Evolutionary conservation across 1,284 basidiomycete species (phyloP).

Genomic region (Phlebopus sp.): DNA sequence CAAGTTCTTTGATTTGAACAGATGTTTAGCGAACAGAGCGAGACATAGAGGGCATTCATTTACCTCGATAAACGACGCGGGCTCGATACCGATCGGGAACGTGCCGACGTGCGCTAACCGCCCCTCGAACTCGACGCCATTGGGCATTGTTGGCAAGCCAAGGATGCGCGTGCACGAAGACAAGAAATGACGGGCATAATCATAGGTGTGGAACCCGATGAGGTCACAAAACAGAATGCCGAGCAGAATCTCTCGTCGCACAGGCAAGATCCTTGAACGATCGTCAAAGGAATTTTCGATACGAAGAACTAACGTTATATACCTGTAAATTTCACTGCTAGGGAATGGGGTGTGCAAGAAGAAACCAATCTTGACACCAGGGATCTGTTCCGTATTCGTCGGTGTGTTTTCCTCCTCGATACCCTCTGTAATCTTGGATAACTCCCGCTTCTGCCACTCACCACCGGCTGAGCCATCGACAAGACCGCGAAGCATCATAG

Average conservation of each 20-base stretch:
- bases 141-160: conserved; percentile 95
- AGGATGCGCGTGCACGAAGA: conserved; percentile 97
- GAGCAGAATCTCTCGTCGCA: conserved; percentile 93
- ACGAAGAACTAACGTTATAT: conserved; percentile 34
- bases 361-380: conserved; percentile 90
- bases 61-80: conserved; percentile 84
- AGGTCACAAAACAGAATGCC: conserved; percentile 96
- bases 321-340: conserved; percentile 97
- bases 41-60: conserved; percentile 15
- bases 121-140: conserved; percentile 95
- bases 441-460: conserved; percentile 63
- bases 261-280: conserved; percentile 80
- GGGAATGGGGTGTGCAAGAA: conserved; percentile 99
- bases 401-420: conserved; percentile 57
- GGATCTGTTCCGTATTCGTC: conserved; percentile 39
- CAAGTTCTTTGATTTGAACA: conserved; percentile 54
- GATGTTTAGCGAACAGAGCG: neutral
- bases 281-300: conserved; percentile 8
- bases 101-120: conserved; percentile 96
- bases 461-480: conserved; percentile 72
- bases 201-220: conserved; percentile 99
- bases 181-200: conserved; percentile 98
- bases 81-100: conserved; percentile 98
- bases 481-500: conserved; percentile 87
- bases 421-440: conserved; percentile 76